Conservation (phyloP, 129 eudicot genomes). For the Arctium lappa region DNA sequence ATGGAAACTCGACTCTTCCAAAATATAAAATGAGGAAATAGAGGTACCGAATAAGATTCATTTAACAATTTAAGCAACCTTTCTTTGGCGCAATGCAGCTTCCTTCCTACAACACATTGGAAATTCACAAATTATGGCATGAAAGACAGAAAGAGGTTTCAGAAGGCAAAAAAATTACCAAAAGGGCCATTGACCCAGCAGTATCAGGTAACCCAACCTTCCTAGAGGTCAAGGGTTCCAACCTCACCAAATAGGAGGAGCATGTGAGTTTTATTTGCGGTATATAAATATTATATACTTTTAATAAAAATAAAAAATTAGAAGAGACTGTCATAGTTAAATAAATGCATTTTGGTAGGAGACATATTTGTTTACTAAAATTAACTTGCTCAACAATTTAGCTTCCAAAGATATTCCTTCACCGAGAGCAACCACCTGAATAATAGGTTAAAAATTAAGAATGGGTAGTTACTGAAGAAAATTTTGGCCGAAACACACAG, state of each 20-base stretch:
- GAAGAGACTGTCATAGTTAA: not conserved
- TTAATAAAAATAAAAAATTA: not conserved
- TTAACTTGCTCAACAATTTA: slow-evolving; percentile 89
- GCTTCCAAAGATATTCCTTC: slow-evolving; percentile 98
- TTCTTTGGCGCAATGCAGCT: slow-evolving; percentile 95
- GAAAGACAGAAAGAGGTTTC: not conserved
- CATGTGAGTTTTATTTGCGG: not conserved
- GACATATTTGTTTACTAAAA: not conserved
- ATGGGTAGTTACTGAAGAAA: not conserved
- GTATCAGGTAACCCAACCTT: not conserved
- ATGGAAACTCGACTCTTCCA: slow-evolving; percentile 16
- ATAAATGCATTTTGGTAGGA: slow-evolving; percentile 6
- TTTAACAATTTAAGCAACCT: slow-evolving; percentile 46
- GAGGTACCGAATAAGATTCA: not conserved
- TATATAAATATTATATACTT: not conserved
- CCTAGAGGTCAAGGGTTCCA: not conserved
- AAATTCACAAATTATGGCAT: slow-evolving; percentile 8
- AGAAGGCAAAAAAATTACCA: not conserved
- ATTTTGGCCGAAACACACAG: not conserved
- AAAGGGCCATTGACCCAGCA: not conserved
- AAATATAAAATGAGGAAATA: not conserved
- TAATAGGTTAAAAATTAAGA: not conserved
- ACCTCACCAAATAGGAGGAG: not conserved
- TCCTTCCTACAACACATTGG: slow-evolving; percentile 69
- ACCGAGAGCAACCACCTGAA: slow-evolving; percentile 90